Percentiles rank a stretch among this genome's conserved stretches.
These are phyloP conservation scores for Heliamphora exappendiculata DNA, from an alignment of 148 eudicot genomes.

Conservation along the genomic window DNA sequence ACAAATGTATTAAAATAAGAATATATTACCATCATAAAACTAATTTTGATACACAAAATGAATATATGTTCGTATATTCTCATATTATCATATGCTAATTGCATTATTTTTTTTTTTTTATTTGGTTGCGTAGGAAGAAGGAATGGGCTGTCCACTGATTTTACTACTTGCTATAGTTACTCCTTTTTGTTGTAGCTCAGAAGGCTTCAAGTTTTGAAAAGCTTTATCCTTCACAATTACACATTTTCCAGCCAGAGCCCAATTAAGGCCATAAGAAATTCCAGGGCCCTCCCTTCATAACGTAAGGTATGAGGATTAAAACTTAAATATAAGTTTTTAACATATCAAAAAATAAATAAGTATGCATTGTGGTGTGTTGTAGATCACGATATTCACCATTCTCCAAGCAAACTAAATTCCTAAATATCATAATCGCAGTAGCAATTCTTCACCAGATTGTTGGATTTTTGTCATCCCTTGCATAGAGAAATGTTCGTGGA, in stretches of 20 bases:
- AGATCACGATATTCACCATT: neutral
- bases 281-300: slow-evolving; percentile 16
- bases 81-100: too few species aligned
- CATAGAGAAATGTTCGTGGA: slow-evolving; percentile 3
- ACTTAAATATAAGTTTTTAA: neutral
- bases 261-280: slow-evolving; percentile 17
- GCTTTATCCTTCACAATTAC: slow-evolving; percentile 23
- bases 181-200: slow-evolving; percentile 19
- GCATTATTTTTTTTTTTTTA: too few species aligned
- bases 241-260: slow-evolving; percentile 26
- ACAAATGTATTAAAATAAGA: too few species aligned
- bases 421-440: too few species aligned
- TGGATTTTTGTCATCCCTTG: too few species aligned
- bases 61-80: too few species aligned
- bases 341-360: neutral
- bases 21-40: too few species aligned
- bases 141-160: too few species aligned
- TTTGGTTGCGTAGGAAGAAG: too few species aligned
- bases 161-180: slow-evolving; percentile 14
- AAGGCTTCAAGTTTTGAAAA: slow-evolving; percentile 19
- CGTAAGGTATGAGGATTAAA: neutral
- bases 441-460: too few species aligned
- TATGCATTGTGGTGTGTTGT: neutral
- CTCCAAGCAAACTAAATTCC: neutral
- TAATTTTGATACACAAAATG: too few species aligned